phyloP scores from a whole-genome alignment of 768 basidiomycete genomes.

The Mycena maculata region DNA sequence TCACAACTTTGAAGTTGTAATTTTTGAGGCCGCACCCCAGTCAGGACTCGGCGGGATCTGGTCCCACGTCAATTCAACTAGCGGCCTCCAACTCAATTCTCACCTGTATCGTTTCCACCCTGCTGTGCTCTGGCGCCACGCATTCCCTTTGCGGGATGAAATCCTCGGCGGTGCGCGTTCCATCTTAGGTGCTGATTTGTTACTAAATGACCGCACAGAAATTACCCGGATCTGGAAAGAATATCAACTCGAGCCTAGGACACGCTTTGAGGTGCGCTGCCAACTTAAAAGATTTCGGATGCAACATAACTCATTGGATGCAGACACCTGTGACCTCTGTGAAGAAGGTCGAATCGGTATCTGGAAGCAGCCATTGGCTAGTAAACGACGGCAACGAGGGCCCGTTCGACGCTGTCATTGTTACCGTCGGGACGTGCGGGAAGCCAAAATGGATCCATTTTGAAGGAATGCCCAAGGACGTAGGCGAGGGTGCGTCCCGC shows the following conservation, averaged over 20 bases:
- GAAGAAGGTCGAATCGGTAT: slow-evolving; percentile 38
- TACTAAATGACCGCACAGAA: slow-evolving; percentile 39
- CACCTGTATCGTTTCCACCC: slow-evolving; percentile 65
- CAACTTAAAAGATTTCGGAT: not conserved
- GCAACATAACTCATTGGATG: not conserved
- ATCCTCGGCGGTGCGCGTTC: slow-evolving; percentile 53
- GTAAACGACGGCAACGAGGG: slow-evolving; percentile 61
- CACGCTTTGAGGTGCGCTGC: slow-evolving; percentile 53
- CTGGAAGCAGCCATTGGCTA: slow-evolving; percentile 52
- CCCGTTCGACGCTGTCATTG: slow-evolving; percentile 63
- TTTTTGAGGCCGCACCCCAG: slow-evolving; percentile 54
- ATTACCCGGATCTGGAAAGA: slow-evolving; percentile 58
- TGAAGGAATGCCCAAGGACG: slow-evolving; percentile 55
- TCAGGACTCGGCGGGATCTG: slow-evolving; percentile 60
- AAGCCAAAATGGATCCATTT: slow-evolving; percentile 57
- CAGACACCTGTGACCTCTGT: slow-evolving; percentile 53
- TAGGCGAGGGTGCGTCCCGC: slow-evolving; percentile 21
- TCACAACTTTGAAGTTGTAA: slow-evolving; percentile 64
- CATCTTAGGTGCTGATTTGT: not conserved
- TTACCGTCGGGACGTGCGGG: slow-evolving; percentile 62
- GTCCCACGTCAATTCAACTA: slow-evolving; percentile 63
- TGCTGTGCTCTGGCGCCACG: slow-evolving; percentile 53
- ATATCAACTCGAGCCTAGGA: slow-evolving; percentile 59
- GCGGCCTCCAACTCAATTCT: slow-evolving; percentile 63
- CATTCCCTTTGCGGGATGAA: slow-evolving; percentile 62